These are phyloP conservation scores for Mitragyna speciosa DNA, from an alignment of 257 asterid species.

Conservation along the genomic window DNA sequence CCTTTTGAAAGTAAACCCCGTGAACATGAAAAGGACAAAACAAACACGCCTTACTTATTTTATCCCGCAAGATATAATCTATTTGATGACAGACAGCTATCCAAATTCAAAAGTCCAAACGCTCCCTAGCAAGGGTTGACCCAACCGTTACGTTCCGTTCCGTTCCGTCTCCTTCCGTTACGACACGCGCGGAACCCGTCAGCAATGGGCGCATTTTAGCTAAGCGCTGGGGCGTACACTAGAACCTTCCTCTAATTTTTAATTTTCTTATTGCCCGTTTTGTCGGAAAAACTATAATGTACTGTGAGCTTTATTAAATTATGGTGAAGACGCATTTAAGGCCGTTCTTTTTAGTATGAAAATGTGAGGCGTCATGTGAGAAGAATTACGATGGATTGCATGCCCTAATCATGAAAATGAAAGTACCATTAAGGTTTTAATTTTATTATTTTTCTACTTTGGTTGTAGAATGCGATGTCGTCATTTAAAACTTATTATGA, in stretches of 20 bases:
- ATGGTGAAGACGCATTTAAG: neutral
- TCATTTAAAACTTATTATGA: too few relatives aligned
- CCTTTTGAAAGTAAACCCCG: neutral
- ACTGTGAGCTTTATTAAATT: too few relatives aligned
- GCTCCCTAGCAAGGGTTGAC: neutral
- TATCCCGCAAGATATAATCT: neutral
- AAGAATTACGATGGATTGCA: neutral
- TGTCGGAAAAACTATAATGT: neutral
- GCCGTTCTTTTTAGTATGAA: neutral
- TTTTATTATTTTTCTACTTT: too few relatives aligned
- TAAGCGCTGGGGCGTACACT: neutral
- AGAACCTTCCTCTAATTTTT: neutral
- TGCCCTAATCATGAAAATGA: neutral
- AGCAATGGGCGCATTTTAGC: neutral
- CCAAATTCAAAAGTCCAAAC: too few relatives aligned
- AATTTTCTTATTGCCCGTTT: neutral
- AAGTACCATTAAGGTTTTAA: neutral
- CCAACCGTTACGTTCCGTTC: neutral
- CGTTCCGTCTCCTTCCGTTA: slow-evolving; percentile 2
- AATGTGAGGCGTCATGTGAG: neutral
- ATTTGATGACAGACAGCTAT: neutral
- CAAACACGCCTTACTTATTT: neutral
- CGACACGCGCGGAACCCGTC: neutral
- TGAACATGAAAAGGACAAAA: neutral
- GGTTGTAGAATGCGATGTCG: too few relatives aligned